A percentile compares a stretch with the other conserved stretches of the same genome.
phyloP scores from a whole-genome alignment of 192 early-diverging fungal species.

The Entomortierella parvispora region DNA sequence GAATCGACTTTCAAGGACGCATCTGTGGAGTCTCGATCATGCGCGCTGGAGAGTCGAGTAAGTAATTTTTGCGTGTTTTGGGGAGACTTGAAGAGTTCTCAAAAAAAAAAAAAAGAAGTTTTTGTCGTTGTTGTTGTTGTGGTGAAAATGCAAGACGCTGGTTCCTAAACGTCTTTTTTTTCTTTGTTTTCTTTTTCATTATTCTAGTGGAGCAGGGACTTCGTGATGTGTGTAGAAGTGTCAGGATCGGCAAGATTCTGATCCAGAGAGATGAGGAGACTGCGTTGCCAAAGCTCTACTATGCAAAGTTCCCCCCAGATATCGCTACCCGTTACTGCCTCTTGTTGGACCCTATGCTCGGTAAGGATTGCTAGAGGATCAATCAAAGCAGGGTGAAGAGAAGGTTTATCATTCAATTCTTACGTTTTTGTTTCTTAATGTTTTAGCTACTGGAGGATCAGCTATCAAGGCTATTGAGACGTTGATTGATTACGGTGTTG shows the following conservation, averaged over 20 bases:
- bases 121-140: too few species aligned
- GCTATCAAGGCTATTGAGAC: constrained; percentile 93
- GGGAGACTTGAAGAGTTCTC: not conserved
- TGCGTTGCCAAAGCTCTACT: constrained; percentile 89
- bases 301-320: constrained; percentile 92
- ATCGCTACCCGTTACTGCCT: constrained; percentile 84
- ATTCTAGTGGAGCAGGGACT: constrained; percentile 50
- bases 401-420: too few species aligned
- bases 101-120: not conserved
- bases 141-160: constrained; percentile 79
- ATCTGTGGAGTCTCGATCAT: constrained; percentile 97
- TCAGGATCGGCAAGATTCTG: constrained; percentile 94
- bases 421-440: not conserved
- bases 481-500: constrained; percentile 83
- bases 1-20: constrained; percentile 82
- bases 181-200: not conserved
- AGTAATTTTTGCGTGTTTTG: constrained; percentile 19
- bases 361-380: too few species aligned
- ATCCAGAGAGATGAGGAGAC: constrained; percentile 97
- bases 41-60: constrained; percentile 93
- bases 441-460: constrained; percentile 89
- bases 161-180: not conserved
- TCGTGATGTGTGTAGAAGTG: constrained; percentile 65
- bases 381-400: too few species aligned
- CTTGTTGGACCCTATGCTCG: constrained; percentile 95